Evolutionary conservation across 176 grass and related monocot species (phyloP), one percentile per base, ranked within the genome.

Genomic region (Carex cristatella): DNA sequence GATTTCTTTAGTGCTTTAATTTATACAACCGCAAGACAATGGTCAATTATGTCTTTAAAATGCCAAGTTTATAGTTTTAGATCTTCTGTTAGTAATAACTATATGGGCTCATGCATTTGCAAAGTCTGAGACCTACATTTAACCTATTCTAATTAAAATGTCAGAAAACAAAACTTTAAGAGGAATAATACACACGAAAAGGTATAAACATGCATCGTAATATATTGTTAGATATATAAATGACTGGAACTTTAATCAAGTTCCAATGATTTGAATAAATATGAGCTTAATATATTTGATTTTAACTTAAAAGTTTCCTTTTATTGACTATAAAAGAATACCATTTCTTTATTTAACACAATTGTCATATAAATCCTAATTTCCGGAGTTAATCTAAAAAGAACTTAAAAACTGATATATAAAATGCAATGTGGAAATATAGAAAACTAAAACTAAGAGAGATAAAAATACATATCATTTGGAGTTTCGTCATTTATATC

Each of bases 1-100:
- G 59, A 61, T 62, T 82, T 82, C 38, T 82, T 65, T 66, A 82
- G 37, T 67, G n/a, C 14, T 82, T 67, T 82, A 48, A 65, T 49
- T 61, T 62, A 67, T 46, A 28, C 10, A 82, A 82, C 59, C n/a
- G 37, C 15, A 63, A 82, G 62, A 82, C 80, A 82, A 54, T 51
- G 60, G 80, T 82, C 80, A 82, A 82, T 44, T 82, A 49, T 65
- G 38, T 65, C 19, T 16, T 49, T 66, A 12, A 68, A 68, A 30
- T 66, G 19, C 46, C 28, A 61, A 37, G 30, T 56, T 7, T 16
- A 16, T 56, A 31, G 5, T 78, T 33, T 16, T 42, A 57, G 74
- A 78, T 78, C 53, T 78, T 32, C 12, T 78, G 74, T 78, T 53
- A 4, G 2, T 56, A 56, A 11, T 10, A 54, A 32, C 46, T 77